Evolutionary conservation across 768 basidiomycete genomes (phyloP).

Genomic region (Naganishia vishniacii): DNA sequence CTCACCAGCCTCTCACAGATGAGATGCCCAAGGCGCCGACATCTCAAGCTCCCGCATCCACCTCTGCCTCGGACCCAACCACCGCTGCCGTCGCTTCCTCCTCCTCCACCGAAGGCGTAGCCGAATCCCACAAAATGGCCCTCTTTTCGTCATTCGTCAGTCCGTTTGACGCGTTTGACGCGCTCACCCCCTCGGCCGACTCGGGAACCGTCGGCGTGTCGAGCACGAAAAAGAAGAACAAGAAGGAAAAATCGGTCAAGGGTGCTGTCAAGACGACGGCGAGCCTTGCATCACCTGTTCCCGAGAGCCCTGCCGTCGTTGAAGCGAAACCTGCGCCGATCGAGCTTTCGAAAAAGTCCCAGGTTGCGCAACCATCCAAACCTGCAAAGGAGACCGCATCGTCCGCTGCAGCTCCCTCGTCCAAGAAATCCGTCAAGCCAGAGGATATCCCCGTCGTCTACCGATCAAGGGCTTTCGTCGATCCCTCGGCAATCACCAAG

Average conservation of each 20-base stretch:
- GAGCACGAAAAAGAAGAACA: conserved; percentile 12
- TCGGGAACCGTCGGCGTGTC: neutral
- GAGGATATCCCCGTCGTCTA: conserved; percentile 2
- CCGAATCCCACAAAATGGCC: neutral
- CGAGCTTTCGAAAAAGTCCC: neutral
- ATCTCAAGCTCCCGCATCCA: no score
- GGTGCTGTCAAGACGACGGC: neutral
- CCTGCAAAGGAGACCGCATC: neutral
- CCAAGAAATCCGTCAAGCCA: conserved; percentile 3
- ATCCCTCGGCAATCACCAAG: neutral
- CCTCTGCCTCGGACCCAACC: no score
- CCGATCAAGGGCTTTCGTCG: neutral
- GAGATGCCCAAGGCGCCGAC: neutral
- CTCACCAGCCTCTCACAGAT: neutral
- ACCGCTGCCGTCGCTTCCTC: no score
- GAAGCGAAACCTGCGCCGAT: neutral
- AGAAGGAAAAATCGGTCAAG: conserved; percentile 14
- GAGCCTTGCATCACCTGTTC: neutral
- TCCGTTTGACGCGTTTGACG: conserved; percentile 24
- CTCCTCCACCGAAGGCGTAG: neutral
- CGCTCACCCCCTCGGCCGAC: neutral
- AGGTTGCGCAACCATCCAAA: neutral
- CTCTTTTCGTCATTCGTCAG: conserved; percentile 20
- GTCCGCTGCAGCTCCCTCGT: neutral
- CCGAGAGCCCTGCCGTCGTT: neutral